These are phyloP conservation scores for Triadica sebifera DNA, from an alignment of 345 rosid species.

Conservation along the genomic window DNA sequence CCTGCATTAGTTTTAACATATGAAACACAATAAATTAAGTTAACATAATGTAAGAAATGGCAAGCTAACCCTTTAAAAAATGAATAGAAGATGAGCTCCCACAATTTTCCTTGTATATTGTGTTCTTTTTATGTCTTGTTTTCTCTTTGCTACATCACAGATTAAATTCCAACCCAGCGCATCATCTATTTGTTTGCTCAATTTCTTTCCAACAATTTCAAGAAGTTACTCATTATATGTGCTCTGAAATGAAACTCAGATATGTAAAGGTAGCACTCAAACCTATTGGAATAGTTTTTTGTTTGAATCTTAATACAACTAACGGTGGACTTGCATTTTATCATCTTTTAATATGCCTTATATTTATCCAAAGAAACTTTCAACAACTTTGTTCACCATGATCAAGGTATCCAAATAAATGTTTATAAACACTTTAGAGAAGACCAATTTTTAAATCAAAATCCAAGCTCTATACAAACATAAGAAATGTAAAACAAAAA, in stretches of 20 bases:
- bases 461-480: constrained; percentile 4
- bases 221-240: neutral
- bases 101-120: neutral
- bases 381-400: neutral
- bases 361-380: neutral
- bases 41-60: neutral
- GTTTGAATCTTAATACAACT: neutral
- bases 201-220: constrained; percentile 5
- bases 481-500: neutral
- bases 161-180: neutral
- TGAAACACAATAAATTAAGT: constrained; percentile 13
- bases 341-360: neutral
- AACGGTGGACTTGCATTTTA: neutral
- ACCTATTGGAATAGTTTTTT: no score
- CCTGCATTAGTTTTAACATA: constrained; percentile 44
- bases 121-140: neutral
- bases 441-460: neutral
- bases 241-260: constrained; percentile 2
- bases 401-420: constrained; percentile 3
- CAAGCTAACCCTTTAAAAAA: neutral
- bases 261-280: neutral
- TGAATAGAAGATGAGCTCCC: neutral
- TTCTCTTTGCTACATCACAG: neutral
- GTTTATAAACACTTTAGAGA: neutral
- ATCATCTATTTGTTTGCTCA: constrained; percentile 4